Conservation (phyloP, 495 filamentous ascomycete genomes). For the Delitschia confertaspora region DNA sequence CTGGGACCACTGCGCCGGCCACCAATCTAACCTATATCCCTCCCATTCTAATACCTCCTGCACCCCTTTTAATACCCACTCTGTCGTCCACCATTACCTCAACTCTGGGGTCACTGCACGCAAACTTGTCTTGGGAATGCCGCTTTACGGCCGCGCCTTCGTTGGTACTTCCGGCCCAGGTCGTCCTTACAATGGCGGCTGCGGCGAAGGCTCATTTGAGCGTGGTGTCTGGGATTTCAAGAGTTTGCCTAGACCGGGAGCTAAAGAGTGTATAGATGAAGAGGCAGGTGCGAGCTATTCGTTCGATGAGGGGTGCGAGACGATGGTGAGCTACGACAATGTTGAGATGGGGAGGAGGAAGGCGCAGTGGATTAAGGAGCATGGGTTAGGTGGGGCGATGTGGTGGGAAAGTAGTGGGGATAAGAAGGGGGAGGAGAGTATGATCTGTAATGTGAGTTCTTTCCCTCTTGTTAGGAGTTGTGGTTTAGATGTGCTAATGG, state of each 20-base stretch:
- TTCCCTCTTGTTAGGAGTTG: not conserved
- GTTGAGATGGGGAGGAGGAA: slow-evolving; percentile 51
- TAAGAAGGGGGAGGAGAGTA: slow-evolving; percentile 37
- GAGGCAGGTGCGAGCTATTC: slow-evolving; percentile 56
- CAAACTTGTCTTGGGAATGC: slow-evolving; percentile 78
- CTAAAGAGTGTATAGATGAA: slow-evolving; percentile 41
- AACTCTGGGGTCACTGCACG: slow-evolving; percentile 47
- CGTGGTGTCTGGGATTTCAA: slow-evolving; percentile 70
- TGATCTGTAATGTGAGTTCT: slow-evolving; percentile 20
- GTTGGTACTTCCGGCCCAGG: slow-evolving; percentile 62
- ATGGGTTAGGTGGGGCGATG: slow-evolving; percentile 69
- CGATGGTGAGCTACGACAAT: slow-evolving; percentile 73
- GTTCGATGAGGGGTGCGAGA: slow-evolving; percentile 48
- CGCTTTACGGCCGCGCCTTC: slow-evolving; percentile 76
- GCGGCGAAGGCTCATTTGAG: slow-evolving; percentile 60
- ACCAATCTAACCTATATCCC: slow-evolving; percentile 65
- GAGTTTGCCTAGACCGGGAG: slow-evolving; percentile 45
- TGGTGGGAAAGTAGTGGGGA: slow-evolving; percentile 88
- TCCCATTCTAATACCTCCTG: slow-evolving; percentile 42
- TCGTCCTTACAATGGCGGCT: slow-evolving; percentile 48
- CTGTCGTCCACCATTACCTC: slow-evolving; percentile 60
- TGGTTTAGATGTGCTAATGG: not conserved
- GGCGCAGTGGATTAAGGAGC: slow-evolving; percentile 52
- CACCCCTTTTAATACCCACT: slow-evolving; percentile 63
- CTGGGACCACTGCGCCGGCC: slow-evolving; percentile 60